Evolutionary conservation across 73 alveolate species (phyloP).

Genomic region (Paramecium caudatum): DNA sequence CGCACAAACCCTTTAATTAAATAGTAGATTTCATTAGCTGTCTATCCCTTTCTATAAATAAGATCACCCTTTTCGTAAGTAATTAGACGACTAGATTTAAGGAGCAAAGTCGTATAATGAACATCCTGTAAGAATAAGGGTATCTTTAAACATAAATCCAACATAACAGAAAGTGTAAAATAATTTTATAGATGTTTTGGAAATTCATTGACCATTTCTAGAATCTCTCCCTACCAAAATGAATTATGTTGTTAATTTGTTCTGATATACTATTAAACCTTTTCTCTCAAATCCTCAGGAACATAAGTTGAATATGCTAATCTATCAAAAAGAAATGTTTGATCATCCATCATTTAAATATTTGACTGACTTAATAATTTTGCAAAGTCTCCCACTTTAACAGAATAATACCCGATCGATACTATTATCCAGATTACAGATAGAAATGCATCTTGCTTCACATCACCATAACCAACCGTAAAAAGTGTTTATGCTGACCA

Average conservation of each 20-base stretch:
- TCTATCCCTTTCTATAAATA: slow-evolving; percentile 36
- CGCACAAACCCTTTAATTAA: slow-evolving; percentile 48
- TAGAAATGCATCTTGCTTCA: not conserved
- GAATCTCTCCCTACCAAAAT: not conserved
- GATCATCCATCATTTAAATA: not conserved
- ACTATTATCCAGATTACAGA: slow-evolving; percentile 42
- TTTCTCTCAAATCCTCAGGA: not conserved
- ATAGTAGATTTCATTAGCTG: slow-evolving; percentile 24
- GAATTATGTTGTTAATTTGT: not conserved
- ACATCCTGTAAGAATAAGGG: slow-evolving; percentile 14
- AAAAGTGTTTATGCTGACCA: slow-evolving; percentile 45
- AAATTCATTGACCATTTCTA: not conserved
- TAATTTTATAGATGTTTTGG: not conserved
- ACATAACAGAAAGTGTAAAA: slow-evolving; percentile 8
- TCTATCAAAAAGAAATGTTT: not conserved
- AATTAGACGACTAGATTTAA: not conserved
- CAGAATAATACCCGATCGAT: not conserved
- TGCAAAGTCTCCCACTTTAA: slow-evolving; percentile 51
- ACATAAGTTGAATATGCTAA: not conserved
- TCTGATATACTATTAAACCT: not conserved
- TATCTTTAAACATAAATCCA: slow-evolving; percentile 1
- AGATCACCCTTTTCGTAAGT: not conserved
- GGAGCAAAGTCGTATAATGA: not conserved
- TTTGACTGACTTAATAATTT: not conserved
- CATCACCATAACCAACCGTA: slow-evolving; percentile 43